Base-by-base conservation (phyloP, 176 grass and related monocot species). In the Oryza officinalis region DNA sequence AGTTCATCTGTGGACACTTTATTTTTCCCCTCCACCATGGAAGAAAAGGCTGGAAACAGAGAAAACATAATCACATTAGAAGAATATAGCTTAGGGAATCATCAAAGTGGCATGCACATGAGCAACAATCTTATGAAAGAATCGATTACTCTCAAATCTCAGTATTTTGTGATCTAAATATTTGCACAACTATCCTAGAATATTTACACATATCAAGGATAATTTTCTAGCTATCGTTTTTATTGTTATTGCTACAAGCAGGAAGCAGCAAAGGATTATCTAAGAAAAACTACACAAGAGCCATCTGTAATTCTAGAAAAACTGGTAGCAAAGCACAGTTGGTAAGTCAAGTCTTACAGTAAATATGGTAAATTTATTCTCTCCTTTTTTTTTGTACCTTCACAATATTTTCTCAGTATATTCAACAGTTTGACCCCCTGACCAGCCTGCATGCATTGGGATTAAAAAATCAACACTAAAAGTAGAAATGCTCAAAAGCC, bases 391-490 rank as follows among this genome's bases (percentile, higher is more conserved):
- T 63, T 40, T 66, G 76, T 71, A 98, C 96, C 96, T 98, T 98
- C 96, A 90, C 92, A 98, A 86, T 98, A 98, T 90, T 93, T 91
- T 80, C 93, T 81, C 61, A 98, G 85, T 89, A 94, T 95, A 64
- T 94, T 98, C 86, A 95, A 86, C 38, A 98, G 80, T 80, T 94
- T 90, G 61, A 94, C 87, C 75, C 93, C 96, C 72, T 93, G 89
- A 57, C 89, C 93, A 89, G 84, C 89, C 91, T 98, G 86, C 76
- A 70, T 71, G 67, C 54, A 88, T 81, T 14, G 47, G 57, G 27
- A 84, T 80, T 4, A 59, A 52, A 85, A 41, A 17, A 3, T 0
- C 44, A 81, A 50, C 50, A 50, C 20, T 83, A 23, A 23, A 60
- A 52, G 5, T 74, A 75, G 3, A 83, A 71, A 11, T 15, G 35